Percentiles rank a stretch among this genome's conserved stretches.
Evolutionary conservation across 2,329 filamentous ascomycete genomes (phyloP).

Genomic region (Rhinocladiella similis): DNA sequence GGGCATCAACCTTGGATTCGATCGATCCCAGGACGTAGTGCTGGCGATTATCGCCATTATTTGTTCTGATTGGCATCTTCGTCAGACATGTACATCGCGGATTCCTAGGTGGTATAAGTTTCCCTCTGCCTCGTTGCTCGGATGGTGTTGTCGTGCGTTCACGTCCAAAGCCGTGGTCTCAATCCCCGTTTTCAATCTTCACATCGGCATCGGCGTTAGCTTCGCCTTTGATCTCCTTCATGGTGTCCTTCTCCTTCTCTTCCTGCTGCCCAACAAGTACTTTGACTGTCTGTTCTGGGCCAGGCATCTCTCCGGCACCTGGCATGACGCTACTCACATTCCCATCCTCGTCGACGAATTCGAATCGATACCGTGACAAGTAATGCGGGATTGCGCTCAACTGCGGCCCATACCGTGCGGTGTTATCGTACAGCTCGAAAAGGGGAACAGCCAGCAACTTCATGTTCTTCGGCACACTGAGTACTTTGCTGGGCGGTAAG

Average conservation of each 20-base stretch:
- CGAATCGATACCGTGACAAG: slow-evolving; percentile 93
- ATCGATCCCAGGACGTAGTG: background rate
- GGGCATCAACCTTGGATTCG: too few species aligned
- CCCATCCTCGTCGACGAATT: slow-evolving; percentile 92
- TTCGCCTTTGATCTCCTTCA: background rate
- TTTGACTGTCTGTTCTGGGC: slow-evolving; percentile 14
- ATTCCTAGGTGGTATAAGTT: too few species aligned
- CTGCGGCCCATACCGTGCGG: slow-evolving; percentile 88
- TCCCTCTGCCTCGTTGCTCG: background rate
- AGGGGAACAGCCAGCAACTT: slow-evolving; percentile 95
- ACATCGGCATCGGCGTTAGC: slow-evolving; percentile 2
- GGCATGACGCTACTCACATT: slow-evolving; percentile 84
- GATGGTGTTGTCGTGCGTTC: background rate
- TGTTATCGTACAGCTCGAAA: slow-evolving; percentile 98
- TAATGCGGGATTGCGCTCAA: slow-evolving; percentile 95
- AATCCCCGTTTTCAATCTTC: slow-evolving; percentile 21
- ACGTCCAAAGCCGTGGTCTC: background rate
- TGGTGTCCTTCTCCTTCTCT: background rate
- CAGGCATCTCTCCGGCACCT: slow-evolving; percentile 44
- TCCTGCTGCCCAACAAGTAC: slow-evolving; percentile 14
- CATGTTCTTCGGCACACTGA: slow-evolving; percentile 99
- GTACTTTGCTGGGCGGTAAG: slow-evolving; percentile 85
- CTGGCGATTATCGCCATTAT: background rate
- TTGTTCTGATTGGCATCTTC: too few species aligned
- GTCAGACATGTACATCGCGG: too few species aligned